phyloP scores from a whole-genome alignment of 148 eudicot species.

The Cornus suecica region DNA sequence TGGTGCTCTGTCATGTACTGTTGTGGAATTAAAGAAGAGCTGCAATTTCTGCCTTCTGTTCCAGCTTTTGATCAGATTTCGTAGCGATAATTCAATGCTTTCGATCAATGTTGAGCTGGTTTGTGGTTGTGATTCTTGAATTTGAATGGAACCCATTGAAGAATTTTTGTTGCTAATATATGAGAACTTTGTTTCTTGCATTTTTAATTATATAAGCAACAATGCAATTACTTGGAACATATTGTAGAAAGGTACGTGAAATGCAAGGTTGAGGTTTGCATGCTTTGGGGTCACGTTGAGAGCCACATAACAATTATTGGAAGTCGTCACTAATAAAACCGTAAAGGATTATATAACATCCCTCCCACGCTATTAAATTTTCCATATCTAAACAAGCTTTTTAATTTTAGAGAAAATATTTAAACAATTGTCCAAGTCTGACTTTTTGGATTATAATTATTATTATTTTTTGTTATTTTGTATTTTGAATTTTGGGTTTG shows the following conservation, averaged over 20 bases:
- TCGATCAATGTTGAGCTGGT: constrained; percentile 13
- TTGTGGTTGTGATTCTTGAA: constrained; percentile 11
- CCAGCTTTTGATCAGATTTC: constrained; percentile 31
- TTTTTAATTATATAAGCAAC: not conserved
- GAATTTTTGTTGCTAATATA: not conserved
- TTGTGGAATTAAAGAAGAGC: not conserved
- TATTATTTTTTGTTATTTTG: no score
- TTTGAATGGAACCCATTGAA: not conserved
- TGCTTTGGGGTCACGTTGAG: constrained; percentile 3
- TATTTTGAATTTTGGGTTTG: no score
- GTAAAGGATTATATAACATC: not conserved
- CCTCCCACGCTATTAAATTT: not conserved
- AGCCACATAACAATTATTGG: not conserved
- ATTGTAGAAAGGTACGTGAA: not conserved
- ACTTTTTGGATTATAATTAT: no score
- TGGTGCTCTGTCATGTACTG: constrained; percentile 7
- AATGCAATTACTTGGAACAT: not conserved
- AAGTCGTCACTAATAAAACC: not conserved
- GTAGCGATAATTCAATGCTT: constrained; percentile 19
- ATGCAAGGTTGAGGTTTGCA: not conserved
- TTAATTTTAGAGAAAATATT: no score
- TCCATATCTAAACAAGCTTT: not conserved
- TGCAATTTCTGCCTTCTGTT: constrained; percentile 27
- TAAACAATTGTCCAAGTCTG: no score
- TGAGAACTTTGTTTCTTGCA: not conserved